These are phyloP conservation scores for Tilletia walkeri DNA, from an alignment of 1,284 basidiomycete genomes.

Conservation along the genomic window DNA sequence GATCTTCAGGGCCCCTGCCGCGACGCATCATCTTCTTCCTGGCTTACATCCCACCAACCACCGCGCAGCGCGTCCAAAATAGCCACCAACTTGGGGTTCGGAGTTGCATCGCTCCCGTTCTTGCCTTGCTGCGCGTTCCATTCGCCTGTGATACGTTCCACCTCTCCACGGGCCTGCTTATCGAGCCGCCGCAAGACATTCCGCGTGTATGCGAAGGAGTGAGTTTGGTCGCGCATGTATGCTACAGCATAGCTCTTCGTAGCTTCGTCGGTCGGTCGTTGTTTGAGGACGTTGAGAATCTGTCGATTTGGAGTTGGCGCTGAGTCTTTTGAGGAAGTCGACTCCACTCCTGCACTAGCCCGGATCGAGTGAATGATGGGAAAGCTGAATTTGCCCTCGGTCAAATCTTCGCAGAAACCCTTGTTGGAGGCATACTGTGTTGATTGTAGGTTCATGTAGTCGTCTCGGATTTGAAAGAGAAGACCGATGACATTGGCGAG, in stretches of 20 bases:
- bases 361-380: constrained; percentile 86
- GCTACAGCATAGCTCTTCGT: constrained; percentile 50
- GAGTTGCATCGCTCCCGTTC: not conserved
- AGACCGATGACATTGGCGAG: constrained; percentile 91
- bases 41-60: constrained; percentile 27
- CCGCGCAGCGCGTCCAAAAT: constrained; percentile 37
- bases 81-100: constrained; percentile 31
- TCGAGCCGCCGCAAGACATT: constrained; percentile 42
- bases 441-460: constrained; percentile 92
- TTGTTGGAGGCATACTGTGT: constrained; percentile 83
- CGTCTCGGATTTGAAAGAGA: constrained; percentile 93
- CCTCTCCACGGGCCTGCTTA: constrained; percentile 35
- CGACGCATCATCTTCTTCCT: not conserved
- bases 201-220: constrained; percentile 49
- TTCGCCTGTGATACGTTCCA: constrained; percentile 24
- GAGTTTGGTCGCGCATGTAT: constrained; percentile 47
- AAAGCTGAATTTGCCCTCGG: constrained; percentile 95
- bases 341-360: constrained; percentile 22
- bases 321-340: not conserved
- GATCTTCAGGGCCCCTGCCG: too few relatives aligned
- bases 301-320: constrained; percentile 32
- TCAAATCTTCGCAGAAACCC: constrained; percentile 89
- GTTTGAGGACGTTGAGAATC: constrained; percentile 47
- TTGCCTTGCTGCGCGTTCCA: not conserved
- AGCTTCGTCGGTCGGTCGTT: constrained; percentile 44